phyloP scores from a whole-genome alignment of 768 basidiomycete genomes.

The Gloeostereum incarnatum region DNA sequence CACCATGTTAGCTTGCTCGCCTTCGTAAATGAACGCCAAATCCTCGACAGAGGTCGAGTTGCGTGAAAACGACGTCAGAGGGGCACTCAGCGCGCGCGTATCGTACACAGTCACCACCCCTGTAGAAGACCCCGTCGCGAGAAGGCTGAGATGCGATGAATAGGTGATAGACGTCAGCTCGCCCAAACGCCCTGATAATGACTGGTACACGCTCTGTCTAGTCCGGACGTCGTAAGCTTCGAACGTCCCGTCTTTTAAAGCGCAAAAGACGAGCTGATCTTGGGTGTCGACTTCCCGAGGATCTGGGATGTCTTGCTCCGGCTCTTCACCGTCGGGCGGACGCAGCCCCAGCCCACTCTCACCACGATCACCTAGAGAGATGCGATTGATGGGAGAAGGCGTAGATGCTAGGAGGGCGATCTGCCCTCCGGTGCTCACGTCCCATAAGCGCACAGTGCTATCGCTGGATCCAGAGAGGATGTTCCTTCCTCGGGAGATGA shows the following conservation, averaged over 20 bases:
- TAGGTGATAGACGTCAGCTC: conserved; percentile 37
- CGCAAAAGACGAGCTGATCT: conserved; percentile 42
- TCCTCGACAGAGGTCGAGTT: conserved; percentile 6
- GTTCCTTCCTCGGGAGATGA: conserved; percentile 58
- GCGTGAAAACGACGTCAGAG: conserved; percentile 27
- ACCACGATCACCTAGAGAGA: conserved; percentile 31
- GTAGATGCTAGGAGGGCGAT: conserved; percentile 33
- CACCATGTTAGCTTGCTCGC: conserved; percentile 24
- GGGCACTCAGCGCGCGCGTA: conserved; percentile 29
- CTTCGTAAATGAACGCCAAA: conserved; percentile 9
- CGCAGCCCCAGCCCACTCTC: conserved; percentile 13
- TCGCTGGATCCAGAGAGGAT: conserved; percentile 63
- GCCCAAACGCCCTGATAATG: conserved; percentile 12
- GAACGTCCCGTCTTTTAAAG: conserved; percentile 45
- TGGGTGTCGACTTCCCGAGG: conserved; percentile 35
- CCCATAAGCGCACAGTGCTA: conserved; percentile 64
- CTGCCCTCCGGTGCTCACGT: conserved; percentile 45
- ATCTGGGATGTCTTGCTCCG: conserved; percentile 10
- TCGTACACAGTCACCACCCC: conserved; percentile 53
- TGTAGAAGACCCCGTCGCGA: conserved; percentile 49
- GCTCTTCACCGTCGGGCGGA: conserved; percentile 1
- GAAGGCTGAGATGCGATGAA: conserved; percentile 24
- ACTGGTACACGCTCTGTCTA: conserved; percentile 19
- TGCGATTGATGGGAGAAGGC: conserved; percentile 31
- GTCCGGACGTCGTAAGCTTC: conserved; percentile 46